phyloP scores from a whole-genome alignment of 2,329 filamentous ascomycete genomes.

The Fusarium sp. region DNA sequence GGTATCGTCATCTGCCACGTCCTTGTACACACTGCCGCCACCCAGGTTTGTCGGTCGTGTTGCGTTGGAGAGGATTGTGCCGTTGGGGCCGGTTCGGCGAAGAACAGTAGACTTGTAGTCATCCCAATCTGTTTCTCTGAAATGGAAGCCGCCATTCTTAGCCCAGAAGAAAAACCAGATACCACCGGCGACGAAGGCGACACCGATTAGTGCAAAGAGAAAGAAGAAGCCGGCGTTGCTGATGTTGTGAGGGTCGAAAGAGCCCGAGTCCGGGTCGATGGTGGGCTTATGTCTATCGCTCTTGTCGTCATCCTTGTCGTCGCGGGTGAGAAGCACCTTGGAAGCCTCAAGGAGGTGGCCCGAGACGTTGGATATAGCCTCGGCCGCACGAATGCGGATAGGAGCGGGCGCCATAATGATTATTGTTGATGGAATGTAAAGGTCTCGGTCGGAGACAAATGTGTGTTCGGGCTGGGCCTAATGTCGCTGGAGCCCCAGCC shows the following conservation, averaged over 20 bases:
- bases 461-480: conserved; percentile 36
- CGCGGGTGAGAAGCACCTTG: conserved; percentile 57
- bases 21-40: conserved; percentile 87
- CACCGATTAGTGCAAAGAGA: conserved; percentile 86
- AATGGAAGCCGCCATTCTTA: conserved; percentile 93
- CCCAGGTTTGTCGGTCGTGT: conserved; percentile 86
- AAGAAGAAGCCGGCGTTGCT: conserved; percentile 82
- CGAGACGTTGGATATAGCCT: conserved; percentile 48
- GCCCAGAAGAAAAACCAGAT: conserved; percentile 99
- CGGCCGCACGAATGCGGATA: conserved; percentile 36
- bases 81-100: conserved; percentile 88
- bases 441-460: conserved; percentile 31
- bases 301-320: conserved; percentile 43
- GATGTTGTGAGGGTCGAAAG: conserved; percentile 66
- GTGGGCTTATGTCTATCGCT: conserved; percentile 43
- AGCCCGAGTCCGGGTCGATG: conserved; percentile 58
- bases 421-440: conserved; percentile 29
- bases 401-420: conserved; percentile 57
- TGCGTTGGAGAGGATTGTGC: conserved; percentile 84
- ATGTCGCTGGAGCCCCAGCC: conserved; percentile 47
- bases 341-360: conserved; percentile 57
- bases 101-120: conserved; percentile 98
- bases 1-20: conserved; percentile 67
- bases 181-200: conserved; percentile 76
- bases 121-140: conserved; percentile 90